Base-by-base conservation (phyloP, 257 asterid species). In the Capsicum pubescens region DNA sequence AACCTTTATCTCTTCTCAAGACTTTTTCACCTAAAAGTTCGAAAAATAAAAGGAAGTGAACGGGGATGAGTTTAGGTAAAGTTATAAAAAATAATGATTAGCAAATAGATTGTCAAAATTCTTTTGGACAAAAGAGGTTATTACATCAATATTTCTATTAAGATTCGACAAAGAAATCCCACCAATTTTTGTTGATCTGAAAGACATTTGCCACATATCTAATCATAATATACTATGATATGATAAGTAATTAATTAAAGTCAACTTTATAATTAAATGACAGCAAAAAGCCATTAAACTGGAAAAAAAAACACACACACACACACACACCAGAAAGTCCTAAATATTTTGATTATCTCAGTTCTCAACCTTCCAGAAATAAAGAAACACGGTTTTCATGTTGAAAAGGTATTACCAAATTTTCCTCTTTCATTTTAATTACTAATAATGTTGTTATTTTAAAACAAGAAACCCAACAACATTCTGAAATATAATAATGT, bases 171-270 rank as follows among this genome's bases (percentile, higher is more conserved):
- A 66, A 44, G 79, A 82, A 55, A 64, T 63, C 52, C 52, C 64
- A 82, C 84, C 84, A 63, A 35, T 80, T 80, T 48, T 13, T 52
- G 32, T 82, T 50, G 66, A 82, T 80, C 39, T 39, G 54, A 42
- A 42, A 80, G 83, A 59, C 59, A 80, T 36, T 76, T 35, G 48
- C 19, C 48, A 66, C 46, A 66, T 8, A 6, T 3, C 44, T 39
- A 39, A 4, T 39, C 44, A 39, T 39, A 3, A 39, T 4, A 39
- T 39, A 39, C 3, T 39, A 39, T 39, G 5, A 3, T 35, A 66
- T 13, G n/a, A 66, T 66, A 7, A 21, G 42, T 63, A 52, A 76
- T 76, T 52, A 76, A 76, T 13, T 76, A 76, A 21, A 76, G 81
- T 76, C 81, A 52, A 76, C 46, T 13, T 7, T 52, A 50, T 21